Percentiles rank a stretch among this genome's conserved stretches.
phyloP scores from a whole-genome alignment of 768 basidiomycete species.

The Rhodotorula toruloides region DNA sequence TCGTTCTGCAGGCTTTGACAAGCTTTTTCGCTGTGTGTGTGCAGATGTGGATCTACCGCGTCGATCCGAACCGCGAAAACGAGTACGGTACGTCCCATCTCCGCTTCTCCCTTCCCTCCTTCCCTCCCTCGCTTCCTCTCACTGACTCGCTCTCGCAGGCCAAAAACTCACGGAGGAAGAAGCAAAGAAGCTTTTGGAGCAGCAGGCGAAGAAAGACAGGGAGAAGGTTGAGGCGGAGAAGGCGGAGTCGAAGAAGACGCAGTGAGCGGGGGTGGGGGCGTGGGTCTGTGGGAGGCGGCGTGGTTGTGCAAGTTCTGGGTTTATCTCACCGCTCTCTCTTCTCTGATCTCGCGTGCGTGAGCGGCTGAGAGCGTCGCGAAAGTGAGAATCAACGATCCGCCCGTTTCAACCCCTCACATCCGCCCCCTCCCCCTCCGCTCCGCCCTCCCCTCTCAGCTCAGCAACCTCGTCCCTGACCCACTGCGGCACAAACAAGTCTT shows the following conservation, averaged over 20 bases:
- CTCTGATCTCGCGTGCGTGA: no score
- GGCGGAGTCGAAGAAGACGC: constrained; percentile 40
- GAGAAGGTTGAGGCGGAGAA: background rate
- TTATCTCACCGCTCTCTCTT: no score
- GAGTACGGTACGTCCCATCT: constrained; percentile 78
- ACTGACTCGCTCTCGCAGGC: constrained; percentile 8
- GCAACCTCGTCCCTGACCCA: constrained; percentile 7
- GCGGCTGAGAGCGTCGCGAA: no score
- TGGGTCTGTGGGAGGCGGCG: background rate
- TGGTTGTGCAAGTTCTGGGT: background rate
- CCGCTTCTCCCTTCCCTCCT: background rate
- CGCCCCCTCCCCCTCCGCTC: background rate
- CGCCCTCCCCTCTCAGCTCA: background rate
- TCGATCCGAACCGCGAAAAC: constrained; percentile 90
- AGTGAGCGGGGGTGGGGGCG: background rate
- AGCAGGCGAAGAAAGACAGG: constrained; percentile 19
- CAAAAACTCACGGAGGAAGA: constrained; percentile 32
- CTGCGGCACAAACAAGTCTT: constrained; percentile 12
- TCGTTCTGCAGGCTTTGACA: background rate
- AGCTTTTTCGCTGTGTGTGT: no score
- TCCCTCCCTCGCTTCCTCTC: background rate
- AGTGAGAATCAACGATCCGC: no score
- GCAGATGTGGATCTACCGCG: constrained; percentile 95
- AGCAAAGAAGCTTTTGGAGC: constrained; percentile 16
- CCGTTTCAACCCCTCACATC: background rate